phyloP scores from a whole-genome alignment of 2,329 filamentous ascomycete genomes.

The Pestalotiopsis sp. region DNA sequence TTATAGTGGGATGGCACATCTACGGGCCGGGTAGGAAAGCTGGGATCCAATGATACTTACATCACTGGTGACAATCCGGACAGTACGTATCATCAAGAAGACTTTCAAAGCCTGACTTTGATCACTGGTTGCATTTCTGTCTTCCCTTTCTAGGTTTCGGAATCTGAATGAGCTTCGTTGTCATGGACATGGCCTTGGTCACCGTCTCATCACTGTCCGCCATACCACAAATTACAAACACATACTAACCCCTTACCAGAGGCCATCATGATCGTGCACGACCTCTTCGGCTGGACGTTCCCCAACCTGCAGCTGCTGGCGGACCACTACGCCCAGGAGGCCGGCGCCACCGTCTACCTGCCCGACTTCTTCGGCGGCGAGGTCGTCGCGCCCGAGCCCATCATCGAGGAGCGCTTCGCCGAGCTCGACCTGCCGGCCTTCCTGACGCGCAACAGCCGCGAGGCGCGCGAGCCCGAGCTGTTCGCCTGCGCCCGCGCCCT shows the following conservation, averaged over 20 bases:
- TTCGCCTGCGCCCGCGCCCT: constrained; percentile 36
- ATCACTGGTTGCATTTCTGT: background rate
- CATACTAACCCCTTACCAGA: background rate
- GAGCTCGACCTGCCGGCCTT: constrained; percentile 27
- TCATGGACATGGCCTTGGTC: too few relatives aligned
- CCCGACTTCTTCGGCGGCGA: constrained; percentile 25
- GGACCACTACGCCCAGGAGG: constrained; percentile 49
- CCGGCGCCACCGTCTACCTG: constrained; percentile 5
- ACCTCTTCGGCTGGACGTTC: constrained; percentile 48
- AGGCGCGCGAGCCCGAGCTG: constrained; percentile 41
- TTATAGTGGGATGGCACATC: constrained; percentile 43
- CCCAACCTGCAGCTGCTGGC: constrained; percentile 48
- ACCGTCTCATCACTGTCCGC: background rate
- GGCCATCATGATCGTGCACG: constrained; percentile 42
- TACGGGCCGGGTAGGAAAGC: constrained; percentile 35
- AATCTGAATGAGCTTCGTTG: too few relatives aligned
- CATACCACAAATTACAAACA: background rate
- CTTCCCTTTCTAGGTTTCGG: too few relatives aligned
- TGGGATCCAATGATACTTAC: constrained; percentile 40
- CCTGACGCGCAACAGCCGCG: constrained; percentile 37
- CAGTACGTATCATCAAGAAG: background rate
- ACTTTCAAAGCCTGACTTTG: too few relatives aligned
- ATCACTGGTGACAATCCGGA: constrained; percentile 35
- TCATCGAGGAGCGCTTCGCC: background rate
- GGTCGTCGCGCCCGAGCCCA: constrained; percentile 1